These are phyloP conservation scores for Aspergillus carbonarius DNA, from an alignment of 2,329 filamentous ascomycete genomes.

Conservation along the genomic window DNA sequence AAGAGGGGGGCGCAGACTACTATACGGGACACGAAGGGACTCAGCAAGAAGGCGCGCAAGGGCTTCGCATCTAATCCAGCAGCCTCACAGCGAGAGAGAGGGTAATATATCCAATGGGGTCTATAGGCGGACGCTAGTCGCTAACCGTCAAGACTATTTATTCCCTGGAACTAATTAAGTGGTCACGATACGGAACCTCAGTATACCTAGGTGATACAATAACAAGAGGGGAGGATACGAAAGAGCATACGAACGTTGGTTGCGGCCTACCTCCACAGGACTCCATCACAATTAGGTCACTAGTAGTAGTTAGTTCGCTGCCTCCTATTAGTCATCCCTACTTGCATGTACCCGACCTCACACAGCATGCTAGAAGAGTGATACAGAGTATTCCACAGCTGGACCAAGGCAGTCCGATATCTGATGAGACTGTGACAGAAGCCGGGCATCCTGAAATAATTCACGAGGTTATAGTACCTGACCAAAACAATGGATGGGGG, in stretches of 20 bases:
- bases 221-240: background rate
- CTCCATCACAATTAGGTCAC: background rate
- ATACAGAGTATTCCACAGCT: too few relatives aligned
- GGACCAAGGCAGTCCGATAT: background rate
- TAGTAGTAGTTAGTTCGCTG: background rate
- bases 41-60: background rate
- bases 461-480: background rate
- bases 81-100: background rate
- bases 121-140: background rate
- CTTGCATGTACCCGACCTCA: background rate
- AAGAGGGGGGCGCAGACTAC: background rate
- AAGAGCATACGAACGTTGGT: background rate
- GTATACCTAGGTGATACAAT: background rate
- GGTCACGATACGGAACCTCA: background rate
- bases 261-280: background rate
- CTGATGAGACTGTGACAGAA: background rate
- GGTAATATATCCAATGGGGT: background rate
- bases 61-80: background rate
- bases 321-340: background rate
- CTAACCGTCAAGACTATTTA: background rate
- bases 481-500: background rate
- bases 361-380: too few relatives aligned
- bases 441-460: background rate
- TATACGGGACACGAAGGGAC: background rate
- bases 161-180: background rate